Conservation (phyloP, 345 rosid species). For the Eucalyptus marginata region DNA sequence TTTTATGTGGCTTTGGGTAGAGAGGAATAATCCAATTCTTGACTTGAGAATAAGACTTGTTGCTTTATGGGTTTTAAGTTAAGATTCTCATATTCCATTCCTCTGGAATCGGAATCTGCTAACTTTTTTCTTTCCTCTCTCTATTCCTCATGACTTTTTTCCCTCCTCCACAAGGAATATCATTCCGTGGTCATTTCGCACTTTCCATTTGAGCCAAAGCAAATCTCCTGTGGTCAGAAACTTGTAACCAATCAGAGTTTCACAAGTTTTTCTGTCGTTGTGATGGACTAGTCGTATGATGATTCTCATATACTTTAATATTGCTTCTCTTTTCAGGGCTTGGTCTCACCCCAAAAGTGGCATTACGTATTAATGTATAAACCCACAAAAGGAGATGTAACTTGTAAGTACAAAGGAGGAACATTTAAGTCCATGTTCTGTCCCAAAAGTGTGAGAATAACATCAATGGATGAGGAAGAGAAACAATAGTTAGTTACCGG, state of each 20-base stretch:
- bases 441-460: background rate
- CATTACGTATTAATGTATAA: background rate
- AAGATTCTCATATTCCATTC: background rate
- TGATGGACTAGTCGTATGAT: background rate
- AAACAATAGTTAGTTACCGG: background rate
- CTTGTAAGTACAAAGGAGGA: background rate
- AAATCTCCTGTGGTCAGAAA: background rate
- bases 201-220: background rate
- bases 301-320: background rate
- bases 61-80: background rate
- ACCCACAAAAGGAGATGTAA: background rate
- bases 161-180: slow-evolving; percentile 1
- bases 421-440: background rate
- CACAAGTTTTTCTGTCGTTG: background rate
- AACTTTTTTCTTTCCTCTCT: background rate
- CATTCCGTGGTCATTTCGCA: slow-evolving; percentile 13
- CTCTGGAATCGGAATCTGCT: background rate
- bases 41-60: slow-evolving; percentile 3
- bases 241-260: background rate
- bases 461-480: background rate
- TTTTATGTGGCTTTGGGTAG: slow-evolving; percentile 4
- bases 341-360: background rate
- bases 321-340: background rate
- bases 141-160: background rate
- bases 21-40: slow-evolving; percentile 5